phyloP scores from a whole-genome alignment of 495 filamentous ascomycete genomes.

The Cercophora newfieldiana region DNA sequence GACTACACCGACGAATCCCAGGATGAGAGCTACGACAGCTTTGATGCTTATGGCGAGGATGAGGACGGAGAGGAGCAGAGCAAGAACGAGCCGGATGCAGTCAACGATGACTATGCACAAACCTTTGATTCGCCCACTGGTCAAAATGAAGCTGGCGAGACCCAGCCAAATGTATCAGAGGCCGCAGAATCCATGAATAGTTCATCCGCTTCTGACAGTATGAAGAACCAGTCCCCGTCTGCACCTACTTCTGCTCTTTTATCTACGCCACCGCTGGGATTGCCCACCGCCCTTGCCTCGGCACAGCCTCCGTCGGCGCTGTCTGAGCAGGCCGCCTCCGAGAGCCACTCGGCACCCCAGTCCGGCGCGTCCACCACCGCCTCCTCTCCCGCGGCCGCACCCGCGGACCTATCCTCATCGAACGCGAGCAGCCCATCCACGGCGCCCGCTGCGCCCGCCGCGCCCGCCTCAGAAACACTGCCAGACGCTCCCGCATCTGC shows the following conservation, averaged over 20 bases:
- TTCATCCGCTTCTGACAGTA: constrained; percentile 35
- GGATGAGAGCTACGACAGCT: constrained; percentile 34
- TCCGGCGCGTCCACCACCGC: constrained; percentile 16
- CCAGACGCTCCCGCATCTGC: constrained; percentile 16
- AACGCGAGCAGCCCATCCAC: constrained; percentile 18
- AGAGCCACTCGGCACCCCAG: constrained; percentile 8
- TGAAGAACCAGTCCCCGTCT: constrained; percentile 31
- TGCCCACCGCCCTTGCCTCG: constrained; percentile 18
- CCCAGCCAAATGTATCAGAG: constrained; percentile 45
- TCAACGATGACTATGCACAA: constrained; percentile 50
- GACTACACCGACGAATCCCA: constrained; percentile 29
- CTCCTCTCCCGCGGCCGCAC: constrained; percentile 16
- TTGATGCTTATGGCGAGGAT: constrained; percentile 37
- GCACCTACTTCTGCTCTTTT: constrained; percentile 28
- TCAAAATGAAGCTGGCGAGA: constrained; percentile 35
- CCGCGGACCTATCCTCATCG: constrained; percentile 11
- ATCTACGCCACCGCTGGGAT: constrained; percentile 20
- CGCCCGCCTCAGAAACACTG: constrained; percentile 8
- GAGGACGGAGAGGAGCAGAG: constrained; percentile 26
- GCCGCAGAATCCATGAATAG: constrained; percentile 41
- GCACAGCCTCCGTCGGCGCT: constrained; percentile 12
- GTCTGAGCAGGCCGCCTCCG: constrained; percentile 18
- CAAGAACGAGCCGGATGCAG: constrained; percentile 27
- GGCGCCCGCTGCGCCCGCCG: constrained; percentile 16
- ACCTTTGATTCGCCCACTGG: constrained; percentile 49